Percentiles rank a stretch among this genome's conserved stretches.
These are phyloP conservation scores for Penicillium sp. DNA, from an alignment of 2,329 filamentous ascomycete species.

Conservation along the genomic window DNA sequence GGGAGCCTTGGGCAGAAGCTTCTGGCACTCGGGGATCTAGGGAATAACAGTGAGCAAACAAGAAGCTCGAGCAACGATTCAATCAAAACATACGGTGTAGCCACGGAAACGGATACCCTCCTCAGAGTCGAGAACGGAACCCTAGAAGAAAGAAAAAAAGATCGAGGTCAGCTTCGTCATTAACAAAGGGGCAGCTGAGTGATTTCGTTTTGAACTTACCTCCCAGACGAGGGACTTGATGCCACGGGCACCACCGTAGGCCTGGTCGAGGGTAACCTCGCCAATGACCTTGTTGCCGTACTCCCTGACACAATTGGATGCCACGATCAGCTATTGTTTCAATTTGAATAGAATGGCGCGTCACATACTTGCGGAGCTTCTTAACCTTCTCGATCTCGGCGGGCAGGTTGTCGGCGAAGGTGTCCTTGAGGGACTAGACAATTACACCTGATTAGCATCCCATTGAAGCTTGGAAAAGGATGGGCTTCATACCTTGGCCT, in stretches of 20 bases:
- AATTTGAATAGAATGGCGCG: conserved; percentile 5
- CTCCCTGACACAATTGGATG: conserved; percentile 60
- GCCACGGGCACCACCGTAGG: conserved; percentile 97
- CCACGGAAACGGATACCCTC: conserved; percentile 99
- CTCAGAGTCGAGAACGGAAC: conserved; percentile 95
- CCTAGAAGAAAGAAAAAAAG: conserved; percentile 39
- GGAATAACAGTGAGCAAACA: conserved; percentile 20
- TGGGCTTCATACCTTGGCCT: conserved; percentile 70
- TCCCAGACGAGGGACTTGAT: conserved; percentile 99
- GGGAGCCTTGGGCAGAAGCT: conserved; percentile 93
- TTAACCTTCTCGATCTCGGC: conserved; percentile 99
- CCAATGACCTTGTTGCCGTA: conserved; percentile 93
- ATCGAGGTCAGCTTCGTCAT: conserved; percentile 11
- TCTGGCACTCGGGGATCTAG: conserved; percentile 93
- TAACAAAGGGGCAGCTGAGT: background rate
- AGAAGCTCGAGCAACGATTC: background rate
- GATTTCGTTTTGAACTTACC: conserved; percentile 41
- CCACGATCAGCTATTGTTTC: conserved; percentile 17
- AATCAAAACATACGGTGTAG: conserved; percentile 65
- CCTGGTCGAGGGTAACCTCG: conserved; percentile 98
- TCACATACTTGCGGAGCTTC: conserved; percentile 85
- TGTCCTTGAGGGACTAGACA: conserved; percentile 88
- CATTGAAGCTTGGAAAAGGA: conserved; percentile 7
- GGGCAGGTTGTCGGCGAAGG: conserved; percentile 92
- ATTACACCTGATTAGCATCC: conserved; percentile 28